Evolutionary conservation across 805 yeast genomes (phyloP).

Genomic region (Vanderwaltozyma polyspora): DNA sequence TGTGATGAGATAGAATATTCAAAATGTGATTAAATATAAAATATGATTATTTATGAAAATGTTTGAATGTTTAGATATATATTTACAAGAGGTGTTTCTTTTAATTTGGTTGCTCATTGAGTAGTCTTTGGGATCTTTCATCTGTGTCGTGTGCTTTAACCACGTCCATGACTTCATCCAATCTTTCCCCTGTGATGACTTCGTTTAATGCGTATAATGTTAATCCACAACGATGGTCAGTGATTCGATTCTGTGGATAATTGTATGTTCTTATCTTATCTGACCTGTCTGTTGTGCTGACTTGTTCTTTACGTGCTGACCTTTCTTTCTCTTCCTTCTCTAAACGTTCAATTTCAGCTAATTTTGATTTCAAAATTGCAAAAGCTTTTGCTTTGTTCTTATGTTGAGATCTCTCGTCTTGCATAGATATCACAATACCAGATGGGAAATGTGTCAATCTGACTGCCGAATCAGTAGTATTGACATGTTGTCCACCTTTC

Average conservation of each 20-base stretch:
- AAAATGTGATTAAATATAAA: too few relatives aligned
- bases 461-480: conserved; percentile 95
- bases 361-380: conserved; percentile 63
- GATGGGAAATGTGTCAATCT: conserved; percentile 86
- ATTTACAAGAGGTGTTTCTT: too few relatives aligned
- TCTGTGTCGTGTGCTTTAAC: conserved; percentile 38
- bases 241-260: conserved; percentile 81
- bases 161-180: conserved; percentile 46
- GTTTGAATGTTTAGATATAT: too few relatives aligned
- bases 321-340: conserved; percentile 56
- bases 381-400: conserved; percentile 89
- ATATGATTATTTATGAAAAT: too few relatives aligned
- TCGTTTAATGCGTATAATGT: conserved; percentile 67
- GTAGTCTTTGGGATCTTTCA: conserved; percentile 32
- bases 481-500: conserved; percentile 96
- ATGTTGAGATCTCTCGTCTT: conserved; percentile 92
- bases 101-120: too few relatives aligned
- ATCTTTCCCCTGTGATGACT: conserved; percentile 46
- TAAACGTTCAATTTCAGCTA: conserved; percentile 69
- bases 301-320: conserved; percentile 66
- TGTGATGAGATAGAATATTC: too few relatives aligned
- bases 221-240: conserved; percentile 85
- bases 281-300: conserved; percentile 76
- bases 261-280: conserved; percentile 93
- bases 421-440: conserved; percentile 80